phyloP scores from a whole-genome alignment of 1,284 basidiomycete genomes.

The Moniliella sp. region DNA sequence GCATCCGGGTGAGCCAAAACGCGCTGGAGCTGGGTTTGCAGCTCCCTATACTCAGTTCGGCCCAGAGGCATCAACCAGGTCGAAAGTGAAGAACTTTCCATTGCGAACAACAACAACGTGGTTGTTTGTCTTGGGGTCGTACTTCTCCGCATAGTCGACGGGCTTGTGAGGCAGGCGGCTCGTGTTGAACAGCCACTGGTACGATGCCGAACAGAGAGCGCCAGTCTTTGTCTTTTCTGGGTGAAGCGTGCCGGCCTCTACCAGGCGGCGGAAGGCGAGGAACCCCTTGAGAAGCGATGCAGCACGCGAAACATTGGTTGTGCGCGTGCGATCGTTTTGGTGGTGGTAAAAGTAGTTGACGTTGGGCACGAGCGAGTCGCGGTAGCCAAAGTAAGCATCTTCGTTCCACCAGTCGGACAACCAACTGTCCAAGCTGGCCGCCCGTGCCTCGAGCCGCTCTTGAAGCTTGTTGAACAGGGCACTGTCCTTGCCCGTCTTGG shows the following conservation, averaged over 20 bases:
- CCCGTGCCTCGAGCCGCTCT: slow-evolving; percentile 56
- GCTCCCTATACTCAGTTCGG: slow-evolving; percentile 52
- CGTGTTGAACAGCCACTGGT: slow-evolving; percentile 92
- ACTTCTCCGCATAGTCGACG: slow-evolving; percentile 63
- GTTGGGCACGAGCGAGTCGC: slow-evolving; percentile 74
- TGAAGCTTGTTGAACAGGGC: slow-evolving; percentile 57
- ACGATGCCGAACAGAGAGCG: slow-evolving; percentile 81
- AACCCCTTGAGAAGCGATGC: slow-evolving; percentile 29
- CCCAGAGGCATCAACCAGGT: slow-evolving; percentile 38
- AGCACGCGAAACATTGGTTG: slow-evolving; percentile 15
- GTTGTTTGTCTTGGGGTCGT: slow-evolving; percentile 53
- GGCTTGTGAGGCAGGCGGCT: slow-evolving; percentile 63
- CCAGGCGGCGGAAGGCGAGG: slow-evolving; percentile 22
- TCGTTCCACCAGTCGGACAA: slow-evolving; percentile 96
- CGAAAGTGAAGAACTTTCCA: slow-evolving; percentile 67
- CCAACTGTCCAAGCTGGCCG: slow-evolving; percentile 45
- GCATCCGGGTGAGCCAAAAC: slow-evolving; percentile 54
- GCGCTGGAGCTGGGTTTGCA: slow-evolving; percentile 55
- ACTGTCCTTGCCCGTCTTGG: slow-evolving; percentile 46
- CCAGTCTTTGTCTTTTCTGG: slow-evolving; percentile 65
- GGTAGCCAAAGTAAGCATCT: slow-evolving; percentile 43
- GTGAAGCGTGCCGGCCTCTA: slow-evolving; percentile 46
- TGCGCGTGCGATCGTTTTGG: slow-evolving; percentile 39
- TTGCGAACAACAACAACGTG: slow-evolving; percentile 76
- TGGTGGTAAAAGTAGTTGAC: slow-evolving; percentile 92